Conservation (phyloP, 2,329 filamentous ascomycete species). For the Pseudopyricularia javanii region DNA sequence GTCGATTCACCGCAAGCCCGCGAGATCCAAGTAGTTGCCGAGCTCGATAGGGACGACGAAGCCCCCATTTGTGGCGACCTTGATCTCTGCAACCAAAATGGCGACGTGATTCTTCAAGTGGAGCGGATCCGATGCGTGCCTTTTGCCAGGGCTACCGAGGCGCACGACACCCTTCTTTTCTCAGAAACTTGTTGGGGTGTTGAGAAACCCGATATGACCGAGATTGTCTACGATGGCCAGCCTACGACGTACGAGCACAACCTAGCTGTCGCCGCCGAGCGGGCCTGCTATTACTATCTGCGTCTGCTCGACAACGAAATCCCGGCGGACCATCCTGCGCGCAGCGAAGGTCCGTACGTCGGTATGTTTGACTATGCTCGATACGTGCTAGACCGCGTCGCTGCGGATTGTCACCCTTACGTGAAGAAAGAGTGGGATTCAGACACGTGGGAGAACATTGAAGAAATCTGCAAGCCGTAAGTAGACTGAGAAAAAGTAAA, state of each 20-base stretch:
- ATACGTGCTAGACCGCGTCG: neutral
- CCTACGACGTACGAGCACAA: neutral
- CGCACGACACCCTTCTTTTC: neutral
- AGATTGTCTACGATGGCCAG: neutral
- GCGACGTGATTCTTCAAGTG: neutral
- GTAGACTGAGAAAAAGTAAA: neutral
- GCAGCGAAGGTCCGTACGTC: neutral
- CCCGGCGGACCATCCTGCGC: neutral
- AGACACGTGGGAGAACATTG: neutral
- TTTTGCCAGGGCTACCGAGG: neutral
- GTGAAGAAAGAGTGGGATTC: neutral
- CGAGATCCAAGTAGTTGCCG: neutral
- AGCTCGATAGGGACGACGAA: neutral
- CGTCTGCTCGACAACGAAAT: neutral
- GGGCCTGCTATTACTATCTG: neutral
- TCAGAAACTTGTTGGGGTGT: neutral
- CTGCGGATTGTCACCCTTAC: neutral
- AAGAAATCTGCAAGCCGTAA: neutral
- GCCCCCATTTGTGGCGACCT: neutral
- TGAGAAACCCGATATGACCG: neutral
- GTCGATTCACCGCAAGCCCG: neutral
- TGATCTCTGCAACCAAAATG: neutral
- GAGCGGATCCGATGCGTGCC: neutral
- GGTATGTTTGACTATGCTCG: neutral
- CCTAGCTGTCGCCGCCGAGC: neutral